Conservation (phyloP, 257 asterid genomes). For the Thymus quinquecostatus region DNA sequence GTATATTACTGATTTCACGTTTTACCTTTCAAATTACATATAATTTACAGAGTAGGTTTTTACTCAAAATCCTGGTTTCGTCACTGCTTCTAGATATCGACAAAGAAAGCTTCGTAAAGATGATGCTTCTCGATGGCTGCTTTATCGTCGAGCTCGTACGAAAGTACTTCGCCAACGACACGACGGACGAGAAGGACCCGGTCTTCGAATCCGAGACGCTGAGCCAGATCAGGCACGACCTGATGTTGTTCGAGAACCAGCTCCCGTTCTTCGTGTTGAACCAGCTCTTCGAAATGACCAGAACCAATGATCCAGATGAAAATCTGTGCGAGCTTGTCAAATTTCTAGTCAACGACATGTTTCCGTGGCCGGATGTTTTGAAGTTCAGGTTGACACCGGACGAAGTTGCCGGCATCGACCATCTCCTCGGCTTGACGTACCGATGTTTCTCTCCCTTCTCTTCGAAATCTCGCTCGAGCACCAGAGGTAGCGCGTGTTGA, state of each 20-base stretch:
- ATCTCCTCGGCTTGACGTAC: slow-evolving; percentile 31
- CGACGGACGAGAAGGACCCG: slow-evolving; percentile 24
- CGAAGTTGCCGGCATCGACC: background rate
- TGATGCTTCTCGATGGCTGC: slow-evolving; percentile 49
- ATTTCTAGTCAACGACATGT: background rate
- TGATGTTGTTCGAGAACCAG: slow-evolving; percentile 49
- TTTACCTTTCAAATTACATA: too few species aligned
- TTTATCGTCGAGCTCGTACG: slow-evolving; percentile 37
- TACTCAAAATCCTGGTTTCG: too few species aligned
- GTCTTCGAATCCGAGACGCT: slow-evolving; percentile 32
- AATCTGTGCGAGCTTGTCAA: background rate
- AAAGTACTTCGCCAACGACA: background rate
- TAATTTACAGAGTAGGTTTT: too few species aligned
- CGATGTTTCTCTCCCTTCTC: slow-evolving; percentile 1
- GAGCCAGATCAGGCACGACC: slow-evolving; percentile 24
- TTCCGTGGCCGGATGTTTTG: slow-evolving; percentile 11
- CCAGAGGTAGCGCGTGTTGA: too few species aligned
- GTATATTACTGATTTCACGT: too few species aligned
- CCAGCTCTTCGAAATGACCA: slow-evolving; percentile 30
- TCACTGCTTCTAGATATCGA: too few species aligned
- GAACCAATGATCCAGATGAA: background rate
- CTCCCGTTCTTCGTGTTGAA: slow-evolving; percentile 32
- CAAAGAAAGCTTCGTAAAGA: slow-evolving; percentile 35
- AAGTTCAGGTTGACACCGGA: background rate
- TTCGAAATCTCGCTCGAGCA: background rate